Evolutionary conservation across 176 grass and related monocot species (phyloP), one percentile per base, ranked within the genome.

Genomic region (Oryza punctata): DNA sequence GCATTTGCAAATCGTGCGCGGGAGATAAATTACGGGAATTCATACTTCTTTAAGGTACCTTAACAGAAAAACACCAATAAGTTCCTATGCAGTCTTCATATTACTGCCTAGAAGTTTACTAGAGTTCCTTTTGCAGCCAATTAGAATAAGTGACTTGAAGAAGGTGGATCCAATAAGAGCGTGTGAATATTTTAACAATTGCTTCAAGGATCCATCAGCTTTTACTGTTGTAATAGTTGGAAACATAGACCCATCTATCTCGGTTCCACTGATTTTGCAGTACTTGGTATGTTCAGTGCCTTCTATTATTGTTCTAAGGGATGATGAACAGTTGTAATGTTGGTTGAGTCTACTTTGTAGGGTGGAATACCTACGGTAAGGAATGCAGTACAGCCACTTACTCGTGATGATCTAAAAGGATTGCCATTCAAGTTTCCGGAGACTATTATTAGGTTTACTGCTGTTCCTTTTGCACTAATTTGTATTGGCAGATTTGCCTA

Each of bases 21-120:
- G 30, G 93, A 99, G 94, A 91, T 99, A 89, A 99, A 99, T 79
- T 96, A 99, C 19, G 96, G 96, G 21, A 99, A 99, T 75, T 99
- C 91, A 4, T 99, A 92, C 76, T 99, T 99, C 73, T 99, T 99
- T 75, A 95, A 89, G 93, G 96, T 98, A 85, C 68, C 57, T 60
- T 86, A 77, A 67, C 12, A 54, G 19, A 16, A 57, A 65, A 80
- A 35, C 23, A 69, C 79, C 44, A 60, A 54, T 70, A 67, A 52
- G 68, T 77, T 81, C 67, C 35, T 54, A 24, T 85, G 18, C 15
- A 50, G 59, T 81, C 32, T 37, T 29, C 26, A 12, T 81, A 81
- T 84, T 10, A 79, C 38, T 78, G 76, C 61, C 18, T 81, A 37
- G 77, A 87, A 77, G 40, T 85, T 70, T 84, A 85, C 68, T 61